Conservation (phyloP, 441 rosid species). For the Euphorbia schlechtendalii region DNA sequence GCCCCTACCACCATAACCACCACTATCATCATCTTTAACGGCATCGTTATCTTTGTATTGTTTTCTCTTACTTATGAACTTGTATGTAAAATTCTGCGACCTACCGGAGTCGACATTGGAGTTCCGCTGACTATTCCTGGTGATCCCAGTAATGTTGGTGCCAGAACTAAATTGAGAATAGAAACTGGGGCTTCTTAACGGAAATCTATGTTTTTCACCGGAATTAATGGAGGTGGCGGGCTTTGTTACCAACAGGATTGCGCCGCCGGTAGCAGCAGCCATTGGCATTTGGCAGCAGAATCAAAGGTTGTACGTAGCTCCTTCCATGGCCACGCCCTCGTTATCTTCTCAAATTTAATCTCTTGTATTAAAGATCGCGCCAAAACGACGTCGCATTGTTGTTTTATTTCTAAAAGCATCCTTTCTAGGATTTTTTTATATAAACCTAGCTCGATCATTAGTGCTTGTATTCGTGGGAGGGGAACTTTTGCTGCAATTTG, state of each 20-base stretch:
- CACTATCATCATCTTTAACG: constrained; percentile 10
- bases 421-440: neutral
- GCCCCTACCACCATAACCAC: constrained; percentile 7
- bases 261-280: constrained; percentile 10
- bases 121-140: constrained; percentile 20
- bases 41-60: constrained; percentile 5
- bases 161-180: constrained; percentile 2
- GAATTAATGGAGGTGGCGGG: constrained; percentile 5
- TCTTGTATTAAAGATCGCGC: neutral
- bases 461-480: too few species aligned
- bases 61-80: constrained; percentile 5
- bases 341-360: constrained; percentile 38
- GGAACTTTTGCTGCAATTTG: neutral
- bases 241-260: constrained; percentile 19
- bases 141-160: neutral
- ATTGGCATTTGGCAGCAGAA: constrained; percentile 6
- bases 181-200: neutral
- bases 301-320: neutral
- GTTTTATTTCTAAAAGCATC: too few species aligned
- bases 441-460: neutral
- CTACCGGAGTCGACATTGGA: constrained; percentile 26
- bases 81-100: constrained; percentile 20
- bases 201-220: neutral
- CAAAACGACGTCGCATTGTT: neutral
- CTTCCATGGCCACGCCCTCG: constrained; percentile 48